These are phyloP conservation scores for Sarocladiaceae sp. DNA, from an alignment of 2,329 filamentous ascomycete species.

Conservation along the genomic window DNA sequence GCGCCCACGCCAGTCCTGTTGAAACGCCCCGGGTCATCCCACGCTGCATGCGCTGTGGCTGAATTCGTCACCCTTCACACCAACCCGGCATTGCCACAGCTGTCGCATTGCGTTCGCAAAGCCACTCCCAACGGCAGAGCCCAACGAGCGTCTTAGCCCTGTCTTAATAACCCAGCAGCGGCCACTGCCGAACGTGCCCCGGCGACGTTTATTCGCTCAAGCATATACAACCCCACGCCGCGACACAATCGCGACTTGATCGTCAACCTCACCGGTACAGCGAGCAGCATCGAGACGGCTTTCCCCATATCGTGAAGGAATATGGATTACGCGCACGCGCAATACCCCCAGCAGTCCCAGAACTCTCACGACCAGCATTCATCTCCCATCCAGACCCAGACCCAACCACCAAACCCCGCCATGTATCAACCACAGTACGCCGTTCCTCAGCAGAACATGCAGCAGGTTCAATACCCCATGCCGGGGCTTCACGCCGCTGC, in stretches of 20 bases:
- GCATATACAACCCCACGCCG: slow-evolving; percentile 6
- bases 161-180: slow-evolving; percentile 7
- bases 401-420: slow-evolving; percentile 46
- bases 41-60: slow-evolving; percentile 6
- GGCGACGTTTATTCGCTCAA: slow-evolving; percentile 9
- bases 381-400: slow-evolving; percentile 68
- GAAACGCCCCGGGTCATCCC: background rate
- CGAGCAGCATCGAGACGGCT: background rate
- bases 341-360: slow-evolving; percentile 67
- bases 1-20: background rate
- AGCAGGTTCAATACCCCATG: slow-evolving; percentile 64
- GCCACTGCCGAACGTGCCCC: background rate
- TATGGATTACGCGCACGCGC: slow-evolving; percentile 73
- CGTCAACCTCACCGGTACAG: background rate
- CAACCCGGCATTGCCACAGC: background rate
- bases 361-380: slow-evolving; percentile 64
- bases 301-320: background rate
- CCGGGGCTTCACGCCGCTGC: slow-evolving; percentile 83
- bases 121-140: slow-evolving; percentile 5
- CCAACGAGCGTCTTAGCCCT: background rate
- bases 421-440: slow-evolving; percentile 78
- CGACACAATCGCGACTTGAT: slow-evolving; percentile 1
- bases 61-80: background rate
- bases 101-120: background rate
- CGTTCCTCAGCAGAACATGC: slow-evolving; percentile 69